phyloP scores from a whole-genome alignment of 148 eudicot species.

The Rhododendron griersonianum region DNA sequence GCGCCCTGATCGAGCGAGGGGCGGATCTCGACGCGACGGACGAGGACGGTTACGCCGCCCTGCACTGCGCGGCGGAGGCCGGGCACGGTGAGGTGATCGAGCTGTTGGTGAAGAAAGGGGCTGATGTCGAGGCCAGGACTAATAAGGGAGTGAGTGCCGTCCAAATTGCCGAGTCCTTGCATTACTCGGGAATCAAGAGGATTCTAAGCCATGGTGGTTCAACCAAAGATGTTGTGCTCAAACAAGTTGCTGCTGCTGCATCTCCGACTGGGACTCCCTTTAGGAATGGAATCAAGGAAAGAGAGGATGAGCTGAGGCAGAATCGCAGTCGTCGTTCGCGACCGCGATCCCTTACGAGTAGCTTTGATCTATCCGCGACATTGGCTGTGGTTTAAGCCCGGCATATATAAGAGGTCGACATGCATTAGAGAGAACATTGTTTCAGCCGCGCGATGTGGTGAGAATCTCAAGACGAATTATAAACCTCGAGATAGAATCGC shows the following conservation, averaged over 20 bases:
- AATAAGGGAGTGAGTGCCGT: slow-evolving; percentile 35
- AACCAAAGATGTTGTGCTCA: slow-evolving; percentile 9
- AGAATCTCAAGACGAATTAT: neutral
- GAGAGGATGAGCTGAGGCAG: slow-evolving; percentile 16
- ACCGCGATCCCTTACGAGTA: neutral
- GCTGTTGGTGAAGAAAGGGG: slow-evolving; percentile 40
- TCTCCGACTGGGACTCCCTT: neutral
- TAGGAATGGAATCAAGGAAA: slow-evolving; percentile 7
- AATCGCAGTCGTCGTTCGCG: slow-evolving; percentile 11
- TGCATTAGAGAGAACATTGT: neutral
- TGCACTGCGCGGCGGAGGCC: slow-evolving; percentile 50
- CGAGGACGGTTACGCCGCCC: slow-evolving; percentile 42
- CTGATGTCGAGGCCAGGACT: slow-evolving; percentile 33
- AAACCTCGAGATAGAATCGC: neutral
- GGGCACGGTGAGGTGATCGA: slow-evolving; percentile 49
- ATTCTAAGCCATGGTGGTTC: slow-evolving; percentile 30
- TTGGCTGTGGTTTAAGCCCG: slow-evolving; percentile 3
- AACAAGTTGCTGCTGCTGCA: neutral
- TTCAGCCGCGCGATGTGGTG: neutral
- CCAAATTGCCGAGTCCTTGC: slow-evolving; percentile 36
- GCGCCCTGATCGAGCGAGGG: slow-evolving; percentile 31
- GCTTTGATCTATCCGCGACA: slow-evolving; percentile 20
- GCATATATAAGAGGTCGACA: neutral
- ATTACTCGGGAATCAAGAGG: slow-evolving; percentile 39
- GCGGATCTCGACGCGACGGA: slow-evolving; percentile 35